Evolutionary conservation across 345 rosid species (phyloP).

Genomic region (Aegle marmelos): DNA sequence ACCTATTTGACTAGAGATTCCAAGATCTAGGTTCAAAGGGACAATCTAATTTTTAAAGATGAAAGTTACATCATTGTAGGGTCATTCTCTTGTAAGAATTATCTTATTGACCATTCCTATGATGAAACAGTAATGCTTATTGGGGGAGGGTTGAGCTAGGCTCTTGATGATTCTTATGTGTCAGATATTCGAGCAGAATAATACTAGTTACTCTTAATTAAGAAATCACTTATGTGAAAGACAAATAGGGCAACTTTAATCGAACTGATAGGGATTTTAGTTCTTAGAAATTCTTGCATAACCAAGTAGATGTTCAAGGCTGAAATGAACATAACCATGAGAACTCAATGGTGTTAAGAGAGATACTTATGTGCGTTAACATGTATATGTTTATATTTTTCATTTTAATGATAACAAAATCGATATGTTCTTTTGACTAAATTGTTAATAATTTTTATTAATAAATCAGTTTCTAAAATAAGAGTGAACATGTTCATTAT

Average conservation of each 20-base stretch:
- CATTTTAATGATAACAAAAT: no score
- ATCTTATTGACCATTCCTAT: background rate
- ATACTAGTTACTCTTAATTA: background rate
- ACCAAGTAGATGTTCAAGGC: background rate
- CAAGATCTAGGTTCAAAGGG: background rate
- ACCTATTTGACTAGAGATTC: background rate
- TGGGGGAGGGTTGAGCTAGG: background rate
- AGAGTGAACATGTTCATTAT: no score
- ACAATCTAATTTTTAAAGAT: background rate
- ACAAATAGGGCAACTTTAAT: background rate
- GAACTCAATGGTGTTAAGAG: background rate
- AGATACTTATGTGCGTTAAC: no score
- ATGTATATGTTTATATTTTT: no score
- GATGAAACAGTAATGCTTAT: background rate
- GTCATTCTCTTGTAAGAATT: background rate
- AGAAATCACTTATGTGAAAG: background rate
- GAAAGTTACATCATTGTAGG: background rate
- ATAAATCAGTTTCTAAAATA: no score
- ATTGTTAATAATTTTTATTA: no score
- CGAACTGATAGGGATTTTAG: fast-evolving
- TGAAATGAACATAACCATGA: background rate
- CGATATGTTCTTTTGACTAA: no score
- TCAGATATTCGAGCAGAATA: background rate
- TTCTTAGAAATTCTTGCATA: background rate
- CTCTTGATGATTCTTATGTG: background rate